These are phyloP conservation scores for Tranzscheliella williamsii DNA, from an alignment of 1,284 basidiomycete genomes.

Conservation along the genomic window DNA sequence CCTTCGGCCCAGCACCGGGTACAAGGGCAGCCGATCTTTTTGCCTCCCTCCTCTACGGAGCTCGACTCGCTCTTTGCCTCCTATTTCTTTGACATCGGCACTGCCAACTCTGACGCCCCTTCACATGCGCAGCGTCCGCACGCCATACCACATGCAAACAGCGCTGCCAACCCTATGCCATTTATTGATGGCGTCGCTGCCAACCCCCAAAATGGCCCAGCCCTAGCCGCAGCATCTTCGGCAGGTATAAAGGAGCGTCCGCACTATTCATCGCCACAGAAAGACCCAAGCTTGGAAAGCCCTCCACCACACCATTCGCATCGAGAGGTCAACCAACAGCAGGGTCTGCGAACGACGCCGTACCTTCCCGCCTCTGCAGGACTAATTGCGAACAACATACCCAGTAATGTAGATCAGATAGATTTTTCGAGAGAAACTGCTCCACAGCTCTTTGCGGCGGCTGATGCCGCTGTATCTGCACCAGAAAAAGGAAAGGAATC, in stretches of 20 bases:
- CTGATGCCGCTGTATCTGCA: not conserved
- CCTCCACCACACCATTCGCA: not conserved
- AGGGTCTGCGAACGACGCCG: not conserved
- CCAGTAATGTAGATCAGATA: no score
- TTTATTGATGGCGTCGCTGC: no score
- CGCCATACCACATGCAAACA: not conserved
- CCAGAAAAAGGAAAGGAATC: not conserved
- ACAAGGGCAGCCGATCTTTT: constrained; percentile 32
- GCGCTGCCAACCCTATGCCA: not conserved
- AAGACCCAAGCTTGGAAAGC: not conserved
- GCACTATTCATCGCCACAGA: not conserved
- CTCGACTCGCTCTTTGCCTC: constrained; percentile 39
- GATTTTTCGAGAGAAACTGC: no score
- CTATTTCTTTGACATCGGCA: constrained; percentile 39
- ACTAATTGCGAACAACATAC: no score
- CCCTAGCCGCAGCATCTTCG: not conserved
- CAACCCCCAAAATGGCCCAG: not conserved
- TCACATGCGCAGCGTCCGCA: constrained; percentile 1
- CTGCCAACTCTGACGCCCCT: constrained; percentile 8
- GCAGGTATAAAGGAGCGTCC: no score
- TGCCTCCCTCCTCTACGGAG: constrained; percentile 31
- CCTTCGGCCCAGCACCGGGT: constrained; percentile 5
- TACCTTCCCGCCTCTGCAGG: not conserved
- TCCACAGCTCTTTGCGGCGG: not conserved
- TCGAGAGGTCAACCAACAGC: not conserved